Evolutionary conservation across 2,329 filamentous ascomycete species (phyloP).

Genomic region (Beauveria asiatica): DNA sequence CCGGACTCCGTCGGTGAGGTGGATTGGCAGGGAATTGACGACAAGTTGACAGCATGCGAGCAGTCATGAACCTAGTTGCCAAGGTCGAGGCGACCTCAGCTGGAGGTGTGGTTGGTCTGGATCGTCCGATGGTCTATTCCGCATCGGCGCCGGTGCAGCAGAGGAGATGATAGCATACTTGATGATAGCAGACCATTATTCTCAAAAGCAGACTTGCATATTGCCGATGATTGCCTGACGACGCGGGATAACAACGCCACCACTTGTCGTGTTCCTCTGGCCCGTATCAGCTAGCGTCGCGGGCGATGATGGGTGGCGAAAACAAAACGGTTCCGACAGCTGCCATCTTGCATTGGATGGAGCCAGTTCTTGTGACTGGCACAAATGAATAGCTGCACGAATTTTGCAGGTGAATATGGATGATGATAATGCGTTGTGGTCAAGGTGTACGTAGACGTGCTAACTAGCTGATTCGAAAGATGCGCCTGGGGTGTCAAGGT

Average conservation of each 20-base stretch:
- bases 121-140: constrained; percentile 2
- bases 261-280: not conserved
- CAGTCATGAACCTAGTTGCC: not conserved
- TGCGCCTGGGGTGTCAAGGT: too few relatives aligned
- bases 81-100: not conserved
- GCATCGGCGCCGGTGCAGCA: not conserved
- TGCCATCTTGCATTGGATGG: not conserved
- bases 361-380: not conserved
- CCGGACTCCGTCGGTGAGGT: not conserved
- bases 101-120: not conserved
- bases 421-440: too few relatives aligned
- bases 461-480: too few relatives aligned
- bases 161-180: not conserved
- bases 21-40: not conserved
- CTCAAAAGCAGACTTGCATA: not conserved
- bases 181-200: not conserved
- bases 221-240: constrained; percentile 5
- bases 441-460: too few relatives aligned
- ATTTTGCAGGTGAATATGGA: too few relatives aligned
- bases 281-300: not conserved
- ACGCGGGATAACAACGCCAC: not conserved
- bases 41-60: not conserved
- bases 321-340: not conserved
- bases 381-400: not conserved
- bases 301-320: not conserved